Conservation (phyloP, 208 protist species). For the Novymonas esmeraldas region DNA sequence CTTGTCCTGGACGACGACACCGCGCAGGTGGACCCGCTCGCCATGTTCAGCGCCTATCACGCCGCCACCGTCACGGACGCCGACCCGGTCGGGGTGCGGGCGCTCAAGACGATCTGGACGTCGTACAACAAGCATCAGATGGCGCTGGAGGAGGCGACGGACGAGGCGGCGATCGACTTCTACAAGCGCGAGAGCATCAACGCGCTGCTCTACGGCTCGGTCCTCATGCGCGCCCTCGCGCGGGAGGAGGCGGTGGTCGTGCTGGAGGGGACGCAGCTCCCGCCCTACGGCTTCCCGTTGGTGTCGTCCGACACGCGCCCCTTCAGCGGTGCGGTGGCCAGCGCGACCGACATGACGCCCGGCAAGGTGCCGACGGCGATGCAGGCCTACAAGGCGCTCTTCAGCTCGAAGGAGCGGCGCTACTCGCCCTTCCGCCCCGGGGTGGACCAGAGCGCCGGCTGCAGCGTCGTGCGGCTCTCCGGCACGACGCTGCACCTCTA, state of each 20-base stretch:
- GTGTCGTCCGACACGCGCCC: constrained; percentile 77
- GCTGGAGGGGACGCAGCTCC: constrained; percentile 35
- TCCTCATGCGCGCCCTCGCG: constrained; percentile 75
- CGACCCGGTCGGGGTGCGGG: constrained; percentile 58
- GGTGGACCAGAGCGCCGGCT: constrained; percentile 69
- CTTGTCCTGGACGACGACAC: constrained; percentile 70
- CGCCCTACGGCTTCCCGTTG: constrained; percentile 74
- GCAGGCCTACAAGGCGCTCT: constrained; percentile 63
- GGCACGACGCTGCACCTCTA: constrained; percentile 83
- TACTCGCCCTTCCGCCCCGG: constrained; percentile 69
- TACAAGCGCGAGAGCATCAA: constrained; percentile 81
- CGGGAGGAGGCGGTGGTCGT: constrained; percentile 59
- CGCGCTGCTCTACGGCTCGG: constrained; percentile 73
- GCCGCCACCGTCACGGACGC: constrained; percentile 35
- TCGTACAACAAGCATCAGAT: constrained; percentile 74
- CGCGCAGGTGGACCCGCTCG: constrained; percentile 73
- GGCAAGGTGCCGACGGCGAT: constrained; percentile 55
- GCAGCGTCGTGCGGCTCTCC: constrained; percentile 72
- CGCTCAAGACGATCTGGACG: constrained; percentile 74
- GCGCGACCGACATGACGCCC: constrained; percentile 66
- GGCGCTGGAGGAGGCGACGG: constrained; percentile 54
- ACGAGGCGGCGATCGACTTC: constrained; percentile 45
- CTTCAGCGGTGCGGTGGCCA: constrained; percentile 28
- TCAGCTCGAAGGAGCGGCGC: constrained; percentile 47
- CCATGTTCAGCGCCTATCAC: constrained; percentile 77